These are phyloP conservation scores for Phoma sp. DNA, from an alignment of 2,329 filamentous ascomycete genomes.

Conservation along the genomic window DNA sequence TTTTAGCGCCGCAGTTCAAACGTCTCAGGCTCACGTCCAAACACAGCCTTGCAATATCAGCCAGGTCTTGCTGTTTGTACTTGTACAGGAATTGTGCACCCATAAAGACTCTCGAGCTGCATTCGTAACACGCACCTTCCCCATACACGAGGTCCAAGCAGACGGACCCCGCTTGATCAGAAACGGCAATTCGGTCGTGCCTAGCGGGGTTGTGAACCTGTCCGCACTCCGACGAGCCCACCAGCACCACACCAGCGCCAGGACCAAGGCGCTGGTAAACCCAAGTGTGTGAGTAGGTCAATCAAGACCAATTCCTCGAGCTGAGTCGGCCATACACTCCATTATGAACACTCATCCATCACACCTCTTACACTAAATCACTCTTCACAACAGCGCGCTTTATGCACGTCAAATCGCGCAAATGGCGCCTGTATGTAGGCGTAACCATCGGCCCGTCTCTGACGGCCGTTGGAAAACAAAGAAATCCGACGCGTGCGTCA, in stretches of 20 bases:
- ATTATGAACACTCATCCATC: background rate
- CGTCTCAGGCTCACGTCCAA: background rate
- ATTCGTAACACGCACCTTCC: slow-evolving; percentile 4
- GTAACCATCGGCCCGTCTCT: slow-evolving; percentile 3
- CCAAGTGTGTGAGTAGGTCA: too few species aligned
- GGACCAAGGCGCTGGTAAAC: too few species aligned
- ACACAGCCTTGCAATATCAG: background rate
- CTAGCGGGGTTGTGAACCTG: slow-evolving; percentile 1
- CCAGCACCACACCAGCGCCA: too few species aligned
- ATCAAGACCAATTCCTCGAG: too few species aligned
- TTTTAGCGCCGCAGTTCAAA: slow-evolving; percentile 3
- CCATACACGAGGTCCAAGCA: slow-evolving; percentile 5
- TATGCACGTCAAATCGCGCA: slow-evolving; percentile 13
- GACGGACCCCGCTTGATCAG: background rate
- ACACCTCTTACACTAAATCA: background rate
- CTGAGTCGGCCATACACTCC: too few species aligned
- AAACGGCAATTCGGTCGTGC: background rate
- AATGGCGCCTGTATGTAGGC: background rate
- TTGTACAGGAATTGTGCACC: background rate
- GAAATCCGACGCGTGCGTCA: background rate
- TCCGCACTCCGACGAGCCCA: background rate
- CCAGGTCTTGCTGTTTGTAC: background rate
- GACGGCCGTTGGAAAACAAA: background rate
- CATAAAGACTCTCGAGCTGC: background rate
- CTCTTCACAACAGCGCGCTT: background rate